Evolutionary conservation across 306 rosid species (phyloP).

Genomic region (Fagus sylvatica): DNA sequence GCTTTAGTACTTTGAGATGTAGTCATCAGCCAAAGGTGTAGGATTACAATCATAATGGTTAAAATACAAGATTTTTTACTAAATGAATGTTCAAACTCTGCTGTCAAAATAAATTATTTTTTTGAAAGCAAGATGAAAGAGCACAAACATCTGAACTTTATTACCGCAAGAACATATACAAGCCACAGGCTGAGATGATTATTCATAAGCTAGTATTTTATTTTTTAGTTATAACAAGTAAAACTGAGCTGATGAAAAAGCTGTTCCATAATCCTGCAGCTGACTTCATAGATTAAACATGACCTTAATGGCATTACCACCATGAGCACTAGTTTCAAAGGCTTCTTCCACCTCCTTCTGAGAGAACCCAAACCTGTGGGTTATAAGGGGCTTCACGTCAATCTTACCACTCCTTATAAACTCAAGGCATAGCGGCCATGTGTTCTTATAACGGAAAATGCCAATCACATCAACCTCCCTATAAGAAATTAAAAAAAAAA

Average conservation of each 20-base stretch:
- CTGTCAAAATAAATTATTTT: background rate
- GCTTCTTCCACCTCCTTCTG: constrained; percentile 86
- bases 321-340: constrained; percentile 93
- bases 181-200: background rate
- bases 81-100: background rate
- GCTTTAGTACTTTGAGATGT: too few species aligned
- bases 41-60: background rate
- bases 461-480: constrained; percentile 94
- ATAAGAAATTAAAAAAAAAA: constrained; percentile 4
- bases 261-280: background rate
- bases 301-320: constrained; percentile 89
- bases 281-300: constrained; percentile 74
- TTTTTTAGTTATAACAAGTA: background rate
- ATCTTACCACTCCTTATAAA: constrained; percentile 83
- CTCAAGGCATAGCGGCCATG: constrained; percentile 92
- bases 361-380: constrained; percentile 87
- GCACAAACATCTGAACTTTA: background rate
- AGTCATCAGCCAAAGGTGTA: too few species aligned
- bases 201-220: background rate
- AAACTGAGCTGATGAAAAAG: background rate
- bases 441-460: constrained; percentile 80
- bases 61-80: background rate
- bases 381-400: constrained; percentile 79
- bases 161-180: background rate
- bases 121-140: background rate